These are phyloP conservation scores for Aphanomyces euteiches DNA, from an alignment of 352 stramenopile species.

Conservation along the genomic window DNA sequence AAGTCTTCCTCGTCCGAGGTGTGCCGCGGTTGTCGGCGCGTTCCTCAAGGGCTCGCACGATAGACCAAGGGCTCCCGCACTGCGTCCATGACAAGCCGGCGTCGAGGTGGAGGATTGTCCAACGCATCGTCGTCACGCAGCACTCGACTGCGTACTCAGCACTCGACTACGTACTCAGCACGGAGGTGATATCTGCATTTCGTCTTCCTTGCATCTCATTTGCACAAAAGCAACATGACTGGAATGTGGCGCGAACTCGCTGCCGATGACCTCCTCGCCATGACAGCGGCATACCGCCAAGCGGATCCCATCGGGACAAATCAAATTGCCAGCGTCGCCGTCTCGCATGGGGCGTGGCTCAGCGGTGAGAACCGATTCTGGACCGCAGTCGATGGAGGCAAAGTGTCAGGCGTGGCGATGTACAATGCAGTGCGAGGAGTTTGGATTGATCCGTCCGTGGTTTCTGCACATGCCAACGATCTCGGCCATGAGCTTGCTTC, in stretches of 20 bases:
- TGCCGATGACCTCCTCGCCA: neutral
- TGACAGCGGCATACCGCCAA: neutral
- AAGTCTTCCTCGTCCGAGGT: too few species aligned
- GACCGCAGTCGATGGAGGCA: too few species aligned
- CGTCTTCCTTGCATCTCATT: neutral
- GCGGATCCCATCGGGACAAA: neutral
- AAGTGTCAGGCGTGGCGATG: neutral
- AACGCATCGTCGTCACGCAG: neutral
- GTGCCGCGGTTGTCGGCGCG: too few species aligned
- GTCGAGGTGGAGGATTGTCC: too few species aligned
- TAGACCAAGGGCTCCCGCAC: too few species aligned
- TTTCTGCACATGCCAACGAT: neutral
- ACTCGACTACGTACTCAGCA: too few species aligned
- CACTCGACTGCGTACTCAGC: neutral
- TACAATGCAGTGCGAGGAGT: neutral
- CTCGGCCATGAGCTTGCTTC: neutral
- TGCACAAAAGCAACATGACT: neutral
- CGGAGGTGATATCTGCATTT: neutral
- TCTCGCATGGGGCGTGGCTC: neutral
- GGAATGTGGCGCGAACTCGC: too few species aligned
- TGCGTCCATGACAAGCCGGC: too few species aligned
- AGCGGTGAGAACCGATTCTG: neutral
- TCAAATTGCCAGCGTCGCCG: neutral
- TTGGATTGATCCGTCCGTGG: neutral
- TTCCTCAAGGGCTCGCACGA: too few species aligned